phyloP scores from a whole-genome alignment of 768 basidiomycete species.

The Suillus subluteus region DNA sequence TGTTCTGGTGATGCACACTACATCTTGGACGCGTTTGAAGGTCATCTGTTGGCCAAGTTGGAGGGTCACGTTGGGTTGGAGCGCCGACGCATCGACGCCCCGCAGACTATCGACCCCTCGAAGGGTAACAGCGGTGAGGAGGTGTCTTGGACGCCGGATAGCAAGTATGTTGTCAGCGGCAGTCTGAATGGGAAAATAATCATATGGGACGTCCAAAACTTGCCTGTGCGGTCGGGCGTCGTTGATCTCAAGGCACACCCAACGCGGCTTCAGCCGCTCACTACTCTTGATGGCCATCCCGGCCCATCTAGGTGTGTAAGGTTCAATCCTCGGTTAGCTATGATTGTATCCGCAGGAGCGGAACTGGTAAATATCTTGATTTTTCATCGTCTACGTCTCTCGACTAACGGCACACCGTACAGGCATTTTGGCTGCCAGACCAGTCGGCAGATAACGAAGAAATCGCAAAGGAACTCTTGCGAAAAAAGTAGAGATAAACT shows the following conservation, averaged over 20 bases:
- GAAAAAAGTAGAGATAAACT: slow-evolving; percentile 43
- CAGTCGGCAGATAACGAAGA: slow-evolving; percentile 69
- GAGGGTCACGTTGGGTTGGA: slow-evolving; percentile 87
- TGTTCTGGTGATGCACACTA: slow-evolving; percentile 95
- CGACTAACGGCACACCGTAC: slow-evolving; percentile 21
- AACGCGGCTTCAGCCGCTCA: slow-evolving; percentile 50
- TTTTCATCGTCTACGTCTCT: background rate
- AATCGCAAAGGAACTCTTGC: slow-evolving; percentile 68
- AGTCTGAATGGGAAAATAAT: slow-evolving; percentile 83
- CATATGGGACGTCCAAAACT: slow-evolving; percentile 82
- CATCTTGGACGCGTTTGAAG: slow-evolving; percentile 88
- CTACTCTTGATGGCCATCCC: slow-evolving; percentile 74
- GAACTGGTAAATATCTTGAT: slow-evolving; percentile 65
- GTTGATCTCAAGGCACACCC: slow-evolving; percentile 60
- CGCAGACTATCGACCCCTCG: slow-evolving; percentile 62
- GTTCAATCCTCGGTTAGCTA: slow-evolving; percentile 88
- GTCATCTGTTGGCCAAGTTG: slow-evolving; percentile 80
- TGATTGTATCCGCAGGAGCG: slow-evolving; percentile 84
- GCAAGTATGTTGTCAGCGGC: slow-evolving; percentile 86
- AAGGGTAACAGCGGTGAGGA: slow-evolving; percentile 92
- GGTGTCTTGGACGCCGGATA: slow-evolving; percentile 93
- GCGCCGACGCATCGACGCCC: slow-evolving; percentile 53
- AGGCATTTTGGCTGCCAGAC: slow-evolving; percentile 75
- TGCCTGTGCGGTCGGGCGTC: slow-evolving; percentile 54
- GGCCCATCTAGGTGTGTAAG: slow-evolving; percentile 84